Evolutionary conservation across 1,284 basidiomycete genomes (phyloP).

Genomic region (Cutaneotrichosporon dermatis): DNA sequence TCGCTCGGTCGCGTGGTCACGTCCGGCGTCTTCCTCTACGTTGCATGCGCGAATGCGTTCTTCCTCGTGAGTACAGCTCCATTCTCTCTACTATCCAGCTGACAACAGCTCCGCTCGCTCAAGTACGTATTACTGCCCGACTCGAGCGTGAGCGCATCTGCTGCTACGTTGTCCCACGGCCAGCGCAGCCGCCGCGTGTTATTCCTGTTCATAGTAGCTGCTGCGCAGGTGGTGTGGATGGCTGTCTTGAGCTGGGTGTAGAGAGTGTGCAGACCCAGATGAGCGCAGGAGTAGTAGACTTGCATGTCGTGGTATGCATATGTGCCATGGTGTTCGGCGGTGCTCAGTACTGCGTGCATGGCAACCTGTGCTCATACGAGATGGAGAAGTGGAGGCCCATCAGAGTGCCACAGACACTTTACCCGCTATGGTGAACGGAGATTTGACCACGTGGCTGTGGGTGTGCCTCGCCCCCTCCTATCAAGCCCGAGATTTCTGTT

Average conservation of each 20-base stretch:
- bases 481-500: no score
- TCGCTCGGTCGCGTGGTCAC: conserved; percentile 62
- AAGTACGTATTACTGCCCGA: conserved; percentile 83
- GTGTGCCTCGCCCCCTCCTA: no score
- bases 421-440: no score
- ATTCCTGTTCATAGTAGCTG: conserved; percentile 68
- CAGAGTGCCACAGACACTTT: no score
- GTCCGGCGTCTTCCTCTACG: conserved; percentile 71
- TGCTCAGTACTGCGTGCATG: no score
- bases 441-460: no score
- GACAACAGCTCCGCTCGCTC: conserved; percentile 68
- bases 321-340: no score
- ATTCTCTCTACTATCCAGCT: not conserved
- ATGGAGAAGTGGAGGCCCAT: no score
- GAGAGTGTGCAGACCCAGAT: conserved; percentile 5
- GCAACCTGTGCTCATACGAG: no score
- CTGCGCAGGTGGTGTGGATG: conserved; percentile 80
- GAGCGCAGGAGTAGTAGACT: conserved; percentile 1
- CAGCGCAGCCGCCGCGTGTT: conserved; percentile 77
- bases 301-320: not conserved
- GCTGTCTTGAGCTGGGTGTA: conserved; percentile 62
- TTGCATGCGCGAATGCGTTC: conserved; percentile 83
- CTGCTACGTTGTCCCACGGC: conserved; percentile 67
- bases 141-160: conserved; percentile 50
- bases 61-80: conserved; percentile 66